These are phyloP conservation scores for Dioscorea alata DNA, from an alignment of 106 monocot genomes.

Conservation along the genomic window DNA sequence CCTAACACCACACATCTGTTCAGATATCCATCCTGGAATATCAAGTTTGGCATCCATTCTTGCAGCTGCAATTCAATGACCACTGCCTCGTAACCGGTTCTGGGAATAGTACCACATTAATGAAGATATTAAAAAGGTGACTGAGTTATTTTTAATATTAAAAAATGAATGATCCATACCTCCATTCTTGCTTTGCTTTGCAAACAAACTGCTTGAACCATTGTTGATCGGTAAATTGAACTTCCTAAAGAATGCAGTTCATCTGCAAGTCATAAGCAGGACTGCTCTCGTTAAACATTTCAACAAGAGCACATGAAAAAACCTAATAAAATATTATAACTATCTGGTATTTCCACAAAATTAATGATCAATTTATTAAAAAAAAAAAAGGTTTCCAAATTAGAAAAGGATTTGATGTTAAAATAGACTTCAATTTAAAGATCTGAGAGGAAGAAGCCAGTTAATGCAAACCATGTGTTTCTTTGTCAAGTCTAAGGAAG, in stretches of 20 bases:
- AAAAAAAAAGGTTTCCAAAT: no score
- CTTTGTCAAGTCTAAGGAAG: slow-evolving; percentile 83
- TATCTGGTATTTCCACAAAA: no score
- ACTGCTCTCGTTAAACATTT: neutral
- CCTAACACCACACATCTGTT: slow-evolving; percentile 96
- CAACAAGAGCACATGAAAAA: no score
- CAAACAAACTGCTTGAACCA: slow-evolving; percentile 95
- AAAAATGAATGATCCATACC: slow-evolving; percentile 35
- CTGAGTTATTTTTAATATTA: neutral
- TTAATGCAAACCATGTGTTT: no score
- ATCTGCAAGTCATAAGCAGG: slow-evolving; percentile 49
- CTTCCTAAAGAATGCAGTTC: slow-evolving; percentile 81
- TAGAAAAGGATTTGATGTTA: no score
- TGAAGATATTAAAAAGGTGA: slow-evolving; percentile 1
- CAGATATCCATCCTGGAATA: slow-evolving; percentile 88
- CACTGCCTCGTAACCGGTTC: slow-evolving; percentile 91
- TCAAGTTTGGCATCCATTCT: slow-evolving; percentile 99
- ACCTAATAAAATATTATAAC: neutral
- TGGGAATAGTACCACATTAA: slow-evolving; percentile 14
- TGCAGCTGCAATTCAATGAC: slow-evolving; percentile 94
- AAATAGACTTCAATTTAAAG: no score
- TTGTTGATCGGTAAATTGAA: slow-evolving; percentile 84
- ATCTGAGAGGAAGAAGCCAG: slow-evolving; percentile 23
- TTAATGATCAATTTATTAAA: no score
- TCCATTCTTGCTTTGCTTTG: slow-evolving; percentile 99